Evolutionary conservation across 306 rosid genomes (phyloP), one percentile per base, ranked within the genome.

Genomic region (Corylus heterophylla): DNA sequence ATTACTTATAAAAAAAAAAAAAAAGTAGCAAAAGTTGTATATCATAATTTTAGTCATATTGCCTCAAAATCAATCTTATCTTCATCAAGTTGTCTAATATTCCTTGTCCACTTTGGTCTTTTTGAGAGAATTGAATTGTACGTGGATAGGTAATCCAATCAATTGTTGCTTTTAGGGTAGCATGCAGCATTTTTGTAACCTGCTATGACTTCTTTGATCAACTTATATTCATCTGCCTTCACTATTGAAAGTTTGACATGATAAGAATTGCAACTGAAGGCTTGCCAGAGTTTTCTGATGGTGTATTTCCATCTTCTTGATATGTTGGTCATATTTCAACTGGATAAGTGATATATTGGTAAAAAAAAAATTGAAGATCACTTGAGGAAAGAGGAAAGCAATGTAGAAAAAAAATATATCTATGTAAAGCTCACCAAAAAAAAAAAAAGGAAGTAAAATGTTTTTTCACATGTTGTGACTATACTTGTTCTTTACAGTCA

Each of bases 401-500:
- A 2, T 68, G 14, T 59, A 27, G 66, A 11, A 59, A 59, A 58
- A 59, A 10, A 1, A 31, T 29, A 25, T 59, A 59, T 12, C 31
- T 59, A 59, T 59, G 66, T 25, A 22, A 49, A 22, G 8, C 37
- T 12, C 22, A 9, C 51, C 71, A 0, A 42, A 13, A 35, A 42
- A 13, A 59, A 11, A 10, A 20, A 59, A 68, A 68, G 10, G 4
- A 66, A 18, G 48, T 37, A 16, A n/a, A 66, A 16, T 69, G 50
- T 62, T 10, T 74, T 76, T 31, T 73, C 61, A 52, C 50, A 37
- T 64, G 71, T 67, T 51, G 62, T 80, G 58, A 69, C 76, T 44
- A 68, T 77, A 69, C 73, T 74, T 81, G 6, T 82, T 25, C 58
- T 58, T 83, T 82, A 83, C 97, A 95, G 99, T 93, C 99, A 66